These are phyloP conservation scores for Cryptococcus depauperatus DNA, from an alignment of 1,284 basidiomycete species.

Conservation along the genomic window DNA sequence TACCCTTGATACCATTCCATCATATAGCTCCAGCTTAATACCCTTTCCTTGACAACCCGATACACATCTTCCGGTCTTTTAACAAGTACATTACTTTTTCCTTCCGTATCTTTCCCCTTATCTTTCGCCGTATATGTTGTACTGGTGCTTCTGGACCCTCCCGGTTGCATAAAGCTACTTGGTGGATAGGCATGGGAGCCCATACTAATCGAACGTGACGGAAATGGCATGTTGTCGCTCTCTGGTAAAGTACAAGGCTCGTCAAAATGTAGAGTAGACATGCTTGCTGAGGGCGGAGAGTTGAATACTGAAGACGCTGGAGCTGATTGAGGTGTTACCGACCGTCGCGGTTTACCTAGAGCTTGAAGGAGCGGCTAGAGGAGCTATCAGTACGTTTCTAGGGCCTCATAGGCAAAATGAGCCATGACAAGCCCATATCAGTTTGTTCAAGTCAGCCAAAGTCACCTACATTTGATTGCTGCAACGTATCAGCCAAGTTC, in stretches of 20 bases:
- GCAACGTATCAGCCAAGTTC: not conserved
- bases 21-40: slow-evolving; percentile 39
- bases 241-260: not conserved
- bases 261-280: slow-evolving; percentile 2
- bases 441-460: not conserved
- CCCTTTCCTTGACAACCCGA: slow-evolving; percentile 29
- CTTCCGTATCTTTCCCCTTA: slow-evolving; percentile 3
- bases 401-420: not conserved
- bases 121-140: slow-evolving; percentile 2
- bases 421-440: not conserved
- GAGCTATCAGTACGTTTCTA: not conserved
- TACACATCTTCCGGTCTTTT: slow-evolving; percentile 35
- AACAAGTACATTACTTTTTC: slow-evolving; percentile 3
- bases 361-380: slow-evolving; percentile 15
- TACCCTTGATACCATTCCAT: slow-evolving; percentile 43
- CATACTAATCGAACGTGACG: not conserved
- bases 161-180: not conserved
- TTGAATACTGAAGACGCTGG: slow-evolving; percentile 4
- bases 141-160: slow-evolving; percentile 5
- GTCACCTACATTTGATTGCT: slow-evolving; percentile 18
- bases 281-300: slow-evolving; percentile 5
- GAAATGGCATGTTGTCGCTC: slow-evolving; percentile 1
- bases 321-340: slow-evolving; percentile 2
- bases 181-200: not conserved
- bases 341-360: slow-evolving; percentile 17